These are phyloP conservation scores for Phytopythium montanum DNA, from an alignment of 352 stramenopile species.

Conservation along the genomic window DNA sequence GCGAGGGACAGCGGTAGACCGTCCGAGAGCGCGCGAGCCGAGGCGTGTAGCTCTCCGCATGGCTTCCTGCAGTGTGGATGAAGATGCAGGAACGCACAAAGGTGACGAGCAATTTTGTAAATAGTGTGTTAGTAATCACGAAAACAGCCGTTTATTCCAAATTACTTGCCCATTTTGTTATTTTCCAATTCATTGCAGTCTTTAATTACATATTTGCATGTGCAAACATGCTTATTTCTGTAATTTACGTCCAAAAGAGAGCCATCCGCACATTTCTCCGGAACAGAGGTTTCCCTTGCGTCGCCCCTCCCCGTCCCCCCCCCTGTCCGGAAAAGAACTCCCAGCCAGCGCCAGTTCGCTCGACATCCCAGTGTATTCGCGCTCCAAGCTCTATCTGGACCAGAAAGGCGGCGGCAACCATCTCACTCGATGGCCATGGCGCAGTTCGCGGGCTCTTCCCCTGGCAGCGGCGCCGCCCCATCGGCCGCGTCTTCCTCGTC, in stretches of 20 bases:
- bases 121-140: no score
- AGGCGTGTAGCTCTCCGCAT: neutral
- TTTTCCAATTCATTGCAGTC: no score
- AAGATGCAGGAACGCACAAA: neutral
- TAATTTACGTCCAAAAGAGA: neutral
- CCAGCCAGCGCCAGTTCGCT: neutral
- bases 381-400: no score
- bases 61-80: neutral
- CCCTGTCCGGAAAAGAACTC: neutral
- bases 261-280: neutral
- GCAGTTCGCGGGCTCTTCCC: conserved; percentile 28
- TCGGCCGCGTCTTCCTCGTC: neutral
- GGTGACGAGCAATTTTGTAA: neutral
- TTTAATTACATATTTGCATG: no score
- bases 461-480: conserved; percentile 5
- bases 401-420: no score
- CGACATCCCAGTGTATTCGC: no score
- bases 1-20: neutral
- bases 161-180: no score
- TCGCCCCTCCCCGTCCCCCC: conserved; percentile 3
- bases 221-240: no score
- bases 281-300: neutral
- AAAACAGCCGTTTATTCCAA: no score
- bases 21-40: neutral
- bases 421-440: conserved; percentile 57